These are phyloP conservation scores for Friedmanniomyces endolithicus DNA, from an alignment of 495 filamentous ascomycete species.

Conservation along the genomic window DNA sequence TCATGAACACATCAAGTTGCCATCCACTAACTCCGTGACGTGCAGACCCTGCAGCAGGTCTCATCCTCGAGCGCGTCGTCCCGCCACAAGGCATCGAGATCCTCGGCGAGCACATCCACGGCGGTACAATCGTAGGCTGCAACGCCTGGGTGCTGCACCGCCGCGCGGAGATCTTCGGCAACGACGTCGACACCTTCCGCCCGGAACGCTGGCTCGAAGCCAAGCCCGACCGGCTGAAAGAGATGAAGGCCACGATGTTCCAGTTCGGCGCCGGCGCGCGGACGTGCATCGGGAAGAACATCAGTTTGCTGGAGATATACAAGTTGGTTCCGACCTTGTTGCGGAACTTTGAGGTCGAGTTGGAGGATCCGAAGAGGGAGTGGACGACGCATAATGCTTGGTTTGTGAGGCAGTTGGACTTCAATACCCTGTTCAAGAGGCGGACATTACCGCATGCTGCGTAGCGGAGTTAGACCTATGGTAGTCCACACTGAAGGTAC, in stretches of 20 bases:
- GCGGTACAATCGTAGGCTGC: slow-evolving; percentile 48
- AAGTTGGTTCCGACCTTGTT: slow-evolving; percentile 66
- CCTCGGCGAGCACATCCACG: slow-evolving; percentile 39
- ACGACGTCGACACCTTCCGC: slow-evolving; percentile 38
- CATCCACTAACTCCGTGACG: neutral
- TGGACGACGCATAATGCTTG: slow-evolving; percentile 60
- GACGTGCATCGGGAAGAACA: slow-evolving; percentile 60
- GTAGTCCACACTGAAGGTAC: too few species aligned
- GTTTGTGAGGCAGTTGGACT: slow-evolving; percentile 60
- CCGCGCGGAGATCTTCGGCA: slow-evolving; percentile 42
- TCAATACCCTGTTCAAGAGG: slow-evolving; percentile 44
- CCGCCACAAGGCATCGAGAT: slow-evolving; percentile 42
- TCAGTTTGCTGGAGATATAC: slow-evolving; percentile 64
- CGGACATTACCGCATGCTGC: slow-evolving; percentile 6
- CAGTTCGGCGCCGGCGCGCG: slow-evolving; percentile 54
- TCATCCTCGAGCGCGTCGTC: slow-evolving; percentile 53
- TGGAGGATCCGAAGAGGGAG: slow-evolving; percentile 43
- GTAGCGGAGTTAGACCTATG: neutral
- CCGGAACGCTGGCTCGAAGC: slow-evolving; percentile 48
- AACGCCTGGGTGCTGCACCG: slow-evolving; percentile 49
- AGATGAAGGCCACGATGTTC: slow-evolving; percentile 38
- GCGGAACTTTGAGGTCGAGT: slow-evolving; percentile 47
- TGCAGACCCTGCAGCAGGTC: slow-evolving; percentile 43
- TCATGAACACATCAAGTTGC: neutral
- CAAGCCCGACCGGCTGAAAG: slow-evolving; percentile 27